These are phyloP conservation scores for Cladophialophora psammophila DNA, from an alignment of 2,329 filamentous ascomycete genomes.

Conservation along the genomic window DNA sequence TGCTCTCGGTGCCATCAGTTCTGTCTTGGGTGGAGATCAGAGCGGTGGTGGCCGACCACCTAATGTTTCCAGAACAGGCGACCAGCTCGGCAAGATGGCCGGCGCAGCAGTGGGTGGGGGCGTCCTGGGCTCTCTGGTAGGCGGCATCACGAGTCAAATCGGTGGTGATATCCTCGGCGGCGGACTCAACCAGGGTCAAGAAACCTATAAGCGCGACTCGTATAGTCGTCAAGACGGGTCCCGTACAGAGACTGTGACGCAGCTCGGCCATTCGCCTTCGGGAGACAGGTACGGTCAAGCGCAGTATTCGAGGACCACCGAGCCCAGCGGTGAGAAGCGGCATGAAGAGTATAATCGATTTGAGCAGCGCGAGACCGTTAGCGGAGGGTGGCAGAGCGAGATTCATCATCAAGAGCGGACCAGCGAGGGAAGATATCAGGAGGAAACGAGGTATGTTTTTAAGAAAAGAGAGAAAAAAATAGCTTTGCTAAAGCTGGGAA, in stretches of 20 bases:
- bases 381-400: constrained; percentile 29
- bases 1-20: constrained; percentile 42
- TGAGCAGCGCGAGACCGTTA: constrained; percentile 32
- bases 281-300: constrained; percentile 50
- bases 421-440: constrained; percentile 27
- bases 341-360: constrained; percentile 38
- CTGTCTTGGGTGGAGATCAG: constrained; percentile 37
- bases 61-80: constrained; percentile 19
- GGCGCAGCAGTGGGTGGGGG: constrained; percentile 69
- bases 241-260: constrained; percentile 66
- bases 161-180: constrained; percentile 66
- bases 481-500: background rate
- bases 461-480: background rate
- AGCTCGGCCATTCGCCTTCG: constrained; percentile 46
- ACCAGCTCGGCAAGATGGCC: constrained; percentile 56
- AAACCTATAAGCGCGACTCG: constrained; percentile 61
- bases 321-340: constrained; percentile 25
- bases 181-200: constrained; percentile 63
- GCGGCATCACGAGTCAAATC: constrained; percentile 67
- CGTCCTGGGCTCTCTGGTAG: constrained; percentile 70
- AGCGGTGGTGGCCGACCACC: constrained; percentile 22
- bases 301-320: constrained; percentile 45
- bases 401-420: constrained; percentile 34
- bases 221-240: constrained; percentile 65
- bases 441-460: constrained; percentile 33